A percentile compares a stretch with the other conserved stretches of the same genome.
phyloP scores from a whole-genome alignment of 768 basidiomycete species.

The Collybia nuda region DNA sequence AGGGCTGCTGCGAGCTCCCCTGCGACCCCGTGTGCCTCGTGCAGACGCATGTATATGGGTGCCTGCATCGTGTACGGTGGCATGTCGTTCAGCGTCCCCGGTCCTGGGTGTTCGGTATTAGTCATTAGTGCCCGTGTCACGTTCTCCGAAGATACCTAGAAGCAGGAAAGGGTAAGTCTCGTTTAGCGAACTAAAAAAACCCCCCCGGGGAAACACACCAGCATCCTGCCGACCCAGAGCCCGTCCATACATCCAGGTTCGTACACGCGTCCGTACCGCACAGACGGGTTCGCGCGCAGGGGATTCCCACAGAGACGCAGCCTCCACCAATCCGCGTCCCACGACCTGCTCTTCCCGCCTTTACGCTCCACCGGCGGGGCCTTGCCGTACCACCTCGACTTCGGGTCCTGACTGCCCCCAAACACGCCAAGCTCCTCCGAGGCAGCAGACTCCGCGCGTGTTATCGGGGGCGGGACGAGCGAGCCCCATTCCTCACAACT shows the following conservation, averaged over 20 bases:
- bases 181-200: too few relatives aligned
- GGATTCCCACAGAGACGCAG: slow-evolving; percentile 37
- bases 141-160: slow-evolving; percentile 20
- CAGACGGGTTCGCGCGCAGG: slow-evolving; percentile 3
- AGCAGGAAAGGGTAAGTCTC: slow-evolving; percentile 2
- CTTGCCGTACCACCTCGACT: slow-evolving; percentile 12
- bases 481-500: too few relatives aligned
- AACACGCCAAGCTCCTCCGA: too few relatives aligned
- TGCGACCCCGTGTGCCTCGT: slow-evolving; percentile 44
- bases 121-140: slow-evolving; percentile 11
- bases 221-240: slow-evolving; percentile 57
- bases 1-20: too few relatives aligned
- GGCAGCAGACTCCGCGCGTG: too few relatives aligned
- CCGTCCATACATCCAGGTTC: slow-evolving; percentile 48
- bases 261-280: slow-evolving; percentile 27
- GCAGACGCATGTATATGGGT: slow-evolving; percentile 59
- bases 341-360: slow-evolving; percentile 29
- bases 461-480: neutral
- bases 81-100: slow-evolving; percentile 24
- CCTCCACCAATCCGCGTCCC: slow-evolving; percentile 57
- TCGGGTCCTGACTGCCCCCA: too few relatives aligned
- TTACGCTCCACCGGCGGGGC: neutral
- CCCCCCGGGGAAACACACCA: slow-evolving; percentile 44
- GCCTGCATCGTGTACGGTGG: slow-evolving; percentile 30
- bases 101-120: slow-evolving; percentile 14